These are phyloP conservation scores for Trichomonas vaginalis DNA, from an alignment of 208 protist species.

Conservation along the genomic window DNA sequence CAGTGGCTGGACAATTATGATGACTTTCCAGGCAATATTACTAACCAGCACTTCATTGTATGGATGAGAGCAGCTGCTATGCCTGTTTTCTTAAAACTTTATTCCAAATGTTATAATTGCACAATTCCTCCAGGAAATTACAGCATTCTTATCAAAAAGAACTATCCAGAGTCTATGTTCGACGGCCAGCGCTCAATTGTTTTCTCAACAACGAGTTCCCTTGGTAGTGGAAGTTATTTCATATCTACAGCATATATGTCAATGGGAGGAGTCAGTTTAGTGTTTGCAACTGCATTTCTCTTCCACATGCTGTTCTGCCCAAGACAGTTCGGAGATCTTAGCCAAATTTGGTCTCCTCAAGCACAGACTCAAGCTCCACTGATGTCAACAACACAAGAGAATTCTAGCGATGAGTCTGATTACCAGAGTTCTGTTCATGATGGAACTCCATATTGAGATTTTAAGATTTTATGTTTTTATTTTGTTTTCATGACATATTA, in stretches of 20 bases:
- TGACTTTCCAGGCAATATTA: neutral
- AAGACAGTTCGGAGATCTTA: neutral
- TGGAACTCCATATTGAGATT: no score
- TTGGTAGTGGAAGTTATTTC: neutral
- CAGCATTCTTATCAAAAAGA: neutral
- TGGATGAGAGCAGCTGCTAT: neutral
- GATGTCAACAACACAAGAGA: neutral
- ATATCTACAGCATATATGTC: neutral
- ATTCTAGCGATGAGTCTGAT: neutral
- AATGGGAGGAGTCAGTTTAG: neutral
- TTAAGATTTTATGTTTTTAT: no score
- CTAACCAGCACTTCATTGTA: neutral
- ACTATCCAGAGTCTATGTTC: neutral
- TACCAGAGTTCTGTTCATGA: neutral
- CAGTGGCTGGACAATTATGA: neutral
- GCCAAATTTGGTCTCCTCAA: neutral
- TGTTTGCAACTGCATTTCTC: neutral
- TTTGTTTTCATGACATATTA: no score
- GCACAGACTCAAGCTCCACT: neutral
- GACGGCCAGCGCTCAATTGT: neutral
- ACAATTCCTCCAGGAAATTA: neutral
- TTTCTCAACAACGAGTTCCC: neutral
- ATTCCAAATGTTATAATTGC: neutral
- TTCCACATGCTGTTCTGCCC: neutral
- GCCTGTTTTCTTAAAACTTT: neutral